These are phyloP conservation scores for Ascochyta koolunga DNA, from an alignment of 2,329 filamentous ascomycete species.

Conservation along the genomic window DNA sequence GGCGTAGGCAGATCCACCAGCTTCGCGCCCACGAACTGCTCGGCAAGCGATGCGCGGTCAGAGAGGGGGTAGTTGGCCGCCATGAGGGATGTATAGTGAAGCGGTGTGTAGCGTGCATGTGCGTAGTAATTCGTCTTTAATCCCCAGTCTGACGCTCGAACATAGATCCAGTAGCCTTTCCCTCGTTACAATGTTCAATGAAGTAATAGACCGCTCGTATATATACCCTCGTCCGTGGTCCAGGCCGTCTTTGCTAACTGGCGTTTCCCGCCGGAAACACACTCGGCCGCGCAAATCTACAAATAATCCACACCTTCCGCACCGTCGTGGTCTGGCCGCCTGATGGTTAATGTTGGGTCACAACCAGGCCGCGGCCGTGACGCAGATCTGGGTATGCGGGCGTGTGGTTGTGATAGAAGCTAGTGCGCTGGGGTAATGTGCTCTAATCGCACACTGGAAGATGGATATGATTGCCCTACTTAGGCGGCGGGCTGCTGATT, in stretches of 20 bases:
- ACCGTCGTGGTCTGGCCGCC: background rate
- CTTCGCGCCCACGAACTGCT: conserved; percentile 63
- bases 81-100: background rate
- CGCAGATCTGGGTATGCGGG: background rate
- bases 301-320: background rate
- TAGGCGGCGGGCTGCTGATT: background rate
- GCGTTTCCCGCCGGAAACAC: background rate
- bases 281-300: background rate
- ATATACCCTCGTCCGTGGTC: background rate
- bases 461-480: background rate
- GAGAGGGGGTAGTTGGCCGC: conserved; percentile 27
- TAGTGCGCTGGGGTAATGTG: conserved; percentile 1
- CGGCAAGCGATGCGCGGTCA: conserved; percentile 6
- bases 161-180: background rate
- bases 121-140: background rate
- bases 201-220: background rate
- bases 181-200: background rate
- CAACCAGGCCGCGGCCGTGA: background rate
- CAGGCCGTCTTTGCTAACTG: background rate
- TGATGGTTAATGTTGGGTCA: background rate
- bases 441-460: background rate
- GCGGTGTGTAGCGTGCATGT: background rate
- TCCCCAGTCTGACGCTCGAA: background rate
- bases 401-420: background rate
- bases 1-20: conserved; percentile 69